phyloP scores from a whole-genome alignment of 345 rosid genomes.

The Eucalyptus dawsonii region DNA sequence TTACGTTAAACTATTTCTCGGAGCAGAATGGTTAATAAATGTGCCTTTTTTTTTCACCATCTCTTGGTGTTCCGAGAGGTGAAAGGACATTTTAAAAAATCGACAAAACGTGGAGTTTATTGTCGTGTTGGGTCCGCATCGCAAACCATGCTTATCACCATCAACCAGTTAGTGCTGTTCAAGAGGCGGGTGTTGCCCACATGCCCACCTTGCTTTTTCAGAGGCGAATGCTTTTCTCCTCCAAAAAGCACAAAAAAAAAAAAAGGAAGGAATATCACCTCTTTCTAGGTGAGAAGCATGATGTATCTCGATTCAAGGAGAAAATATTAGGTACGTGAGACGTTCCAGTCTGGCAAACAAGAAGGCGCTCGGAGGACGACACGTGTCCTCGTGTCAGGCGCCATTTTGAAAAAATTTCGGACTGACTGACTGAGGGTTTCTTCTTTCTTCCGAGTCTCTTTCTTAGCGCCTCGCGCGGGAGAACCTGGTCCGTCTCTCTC shows the following conservation, averaged over 20 bases:
- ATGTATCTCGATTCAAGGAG: not conserved
- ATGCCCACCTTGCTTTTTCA: not conserved
- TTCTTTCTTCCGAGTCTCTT: too few species aligned
- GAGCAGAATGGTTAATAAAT: too few species aligned
- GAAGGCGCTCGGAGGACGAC: too few species aligned
- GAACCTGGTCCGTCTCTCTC: too few species aligned
- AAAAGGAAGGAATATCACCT: not conserved
- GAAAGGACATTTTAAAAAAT: not conserved
- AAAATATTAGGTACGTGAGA: too few species aligned
- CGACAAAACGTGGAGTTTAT: not conserved
- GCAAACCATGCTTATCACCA: not conserved
- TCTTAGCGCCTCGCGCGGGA: too few species aligned
- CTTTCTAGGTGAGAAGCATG: not conserved
- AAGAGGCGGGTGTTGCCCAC: not conserved
- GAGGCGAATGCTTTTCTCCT: not conserved
- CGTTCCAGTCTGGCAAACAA: too few species aligned
- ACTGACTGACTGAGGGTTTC: too few species aligned
- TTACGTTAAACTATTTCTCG: too few species aligned
- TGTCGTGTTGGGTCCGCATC: not conserved
- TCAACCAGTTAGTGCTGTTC: not conserved
- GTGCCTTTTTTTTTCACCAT: too few species aligned
- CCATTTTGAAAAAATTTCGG: too few species aligned
- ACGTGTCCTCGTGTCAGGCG: too few species aligned
- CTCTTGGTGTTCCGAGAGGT: not conserved
- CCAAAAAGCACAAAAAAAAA: not conserved